Conservation (phyloP, 139 green algal genomes). For the Tetraselmis striata region DNA sequence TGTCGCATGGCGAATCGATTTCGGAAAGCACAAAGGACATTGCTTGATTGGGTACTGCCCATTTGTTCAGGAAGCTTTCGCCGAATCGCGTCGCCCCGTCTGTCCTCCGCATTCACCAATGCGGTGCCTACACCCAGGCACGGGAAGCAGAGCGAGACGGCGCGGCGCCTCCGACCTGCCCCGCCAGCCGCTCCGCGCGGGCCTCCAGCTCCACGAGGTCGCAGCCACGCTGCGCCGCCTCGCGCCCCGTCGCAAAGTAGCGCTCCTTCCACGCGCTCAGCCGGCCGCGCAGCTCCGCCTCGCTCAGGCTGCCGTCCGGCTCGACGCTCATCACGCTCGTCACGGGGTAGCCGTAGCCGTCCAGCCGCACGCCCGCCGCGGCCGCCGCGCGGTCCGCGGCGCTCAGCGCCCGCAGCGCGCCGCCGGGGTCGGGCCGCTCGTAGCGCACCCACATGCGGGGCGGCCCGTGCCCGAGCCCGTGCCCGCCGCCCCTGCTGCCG, state of each 20-base stretch:
- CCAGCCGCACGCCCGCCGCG: background rate
- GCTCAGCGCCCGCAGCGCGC: background rate
- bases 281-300: background rate
- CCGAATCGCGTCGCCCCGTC: too few species aligned
- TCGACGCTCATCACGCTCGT: background rate
- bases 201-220: background rate
- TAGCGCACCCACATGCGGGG: background rate
- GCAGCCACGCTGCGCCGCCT: background rate
- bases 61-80: too few species aligned
- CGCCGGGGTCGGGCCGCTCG: background rate
- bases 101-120: too few species aligned
- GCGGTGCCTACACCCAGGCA: too few species aligned
- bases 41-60: too few species aligned
- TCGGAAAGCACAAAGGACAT: too few species aligned
- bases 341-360: background rate
- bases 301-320: background rate
- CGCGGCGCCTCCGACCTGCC: background rate
- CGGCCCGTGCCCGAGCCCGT: too few species aligned
- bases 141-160: too few species aligned
- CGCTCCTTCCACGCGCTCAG: background rate
- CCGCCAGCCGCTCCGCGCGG: background rate
- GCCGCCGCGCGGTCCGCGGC: background rate
- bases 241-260: background rate
- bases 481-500: too few species aligned
- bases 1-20: too few species aligned